Percentiles rank a stretch among this genome's conserved stretches.
These are phyloP conservation scores for Tolypocladium pustulatum DNA, from an alignment of 2,329 filamentous ascomycete genomes.

Conservation along the genomic window DNA sequence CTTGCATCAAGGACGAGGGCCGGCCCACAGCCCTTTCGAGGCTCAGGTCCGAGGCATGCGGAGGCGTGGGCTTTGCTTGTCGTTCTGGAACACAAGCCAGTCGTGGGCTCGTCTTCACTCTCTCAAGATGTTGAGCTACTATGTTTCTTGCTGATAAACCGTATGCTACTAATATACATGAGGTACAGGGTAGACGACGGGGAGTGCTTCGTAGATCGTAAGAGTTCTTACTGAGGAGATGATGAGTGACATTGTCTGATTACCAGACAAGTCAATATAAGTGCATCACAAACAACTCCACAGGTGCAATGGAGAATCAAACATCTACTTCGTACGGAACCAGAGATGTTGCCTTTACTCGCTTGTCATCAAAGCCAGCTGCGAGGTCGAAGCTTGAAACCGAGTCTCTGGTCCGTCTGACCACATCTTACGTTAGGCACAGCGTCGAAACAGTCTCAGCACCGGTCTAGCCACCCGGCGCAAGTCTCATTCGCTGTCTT, in stretches of 20 bases:
- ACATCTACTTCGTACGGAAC: neutral
- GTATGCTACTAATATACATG: neutral
- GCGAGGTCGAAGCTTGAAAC: neutral
- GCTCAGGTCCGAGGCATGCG: neutral
- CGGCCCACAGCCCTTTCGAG: neutral
- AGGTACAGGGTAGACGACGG: neutral
- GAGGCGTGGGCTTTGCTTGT: neutral
- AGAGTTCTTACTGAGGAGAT: neutral
- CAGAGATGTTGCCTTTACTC: neutral
- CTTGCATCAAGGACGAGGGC: neutral
- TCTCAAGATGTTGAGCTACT: neutral
- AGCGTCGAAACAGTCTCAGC: neutral
- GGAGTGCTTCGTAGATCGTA: neutral
- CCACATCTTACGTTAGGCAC: neutral
- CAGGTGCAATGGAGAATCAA: neutral
- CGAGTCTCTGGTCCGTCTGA: neutral
- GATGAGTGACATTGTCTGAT: neutral
- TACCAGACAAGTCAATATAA: neutral
- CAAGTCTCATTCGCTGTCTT: constrained; percentile 1
- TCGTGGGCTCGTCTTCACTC: too few relatives aligned
- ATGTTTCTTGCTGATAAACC: too few relatives aligned
- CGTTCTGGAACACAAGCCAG: neutral
- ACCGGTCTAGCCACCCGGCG: neutral
- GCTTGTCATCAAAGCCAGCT: neutral
- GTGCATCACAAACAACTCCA: neutral